These are phyloP conservation scores for Dioscorea cayenensis DNA, from an alignment of 116 monocot genomes.

Conservation along the genomic window DNA sequence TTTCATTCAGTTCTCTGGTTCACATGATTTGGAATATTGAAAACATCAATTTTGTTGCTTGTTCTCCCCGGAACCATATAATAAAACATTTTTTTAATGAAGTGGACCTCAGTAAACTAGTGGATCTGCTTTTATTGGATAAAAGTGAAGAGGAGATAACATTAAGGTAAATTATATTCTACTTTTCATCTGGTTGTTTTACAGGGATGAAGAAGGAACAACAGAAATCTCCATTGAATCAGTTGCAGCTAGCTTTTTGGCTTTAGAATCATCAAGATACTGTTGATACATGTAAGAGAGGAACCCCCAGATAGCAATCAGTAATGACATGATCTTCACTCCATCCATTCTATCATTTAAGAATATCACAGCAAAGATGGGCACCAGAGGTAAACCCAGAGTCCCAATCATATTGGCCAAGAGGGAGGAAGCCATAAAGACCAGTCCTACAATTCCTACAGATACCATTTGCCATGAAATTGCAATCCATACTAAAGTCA, in stretches of 20 bases:
- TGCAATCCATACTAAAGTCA: slow-evolving; percentile 52
- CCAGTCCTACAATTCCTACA: slow-evolving; percentile 47
- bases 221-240: neutral
- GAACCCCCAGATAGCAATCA: slow-evolving; percentile 3
- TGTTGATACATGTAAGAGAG: slow-evolving; percentile 11
- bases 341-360: slow-evolving; percentile 6
- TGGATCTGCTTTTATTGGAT: too few relatives aligned
- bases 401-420: slow-evolving; percentile 37
- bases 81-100: too few relatives aligned
- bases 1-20: too few relatives aligned
- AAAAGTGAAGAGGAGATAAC: too few relatives aligned
- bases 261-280: slow-evolving; percentile 1
- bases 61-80: too few relatives aligned
- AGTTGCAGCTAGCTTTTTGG: neutral
- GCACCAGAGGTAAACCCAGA: slow-evolving; percentile 24
- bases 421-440: slow-evolving; percentile 25
- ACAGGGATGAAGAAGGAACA: neutral
- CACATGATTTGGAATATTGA: too few relatives aligned
- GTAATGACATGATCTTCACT: neutral
- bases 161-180: too few relatives aligned
- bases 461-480: slow-evolving; percentile 50
- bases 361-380: slow-evolving; percentile 23
- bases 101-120: too few relatives aligned
- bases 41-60: too few relatives aligned
- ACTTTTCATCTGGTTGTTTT: too few relatives aligned